These are phyloP conservation scores for Zymoseptoria pseudotritici DNA, from an alignment of 2,329 filamentous ascomycete species.

Conservation along the genomic window DNA sequence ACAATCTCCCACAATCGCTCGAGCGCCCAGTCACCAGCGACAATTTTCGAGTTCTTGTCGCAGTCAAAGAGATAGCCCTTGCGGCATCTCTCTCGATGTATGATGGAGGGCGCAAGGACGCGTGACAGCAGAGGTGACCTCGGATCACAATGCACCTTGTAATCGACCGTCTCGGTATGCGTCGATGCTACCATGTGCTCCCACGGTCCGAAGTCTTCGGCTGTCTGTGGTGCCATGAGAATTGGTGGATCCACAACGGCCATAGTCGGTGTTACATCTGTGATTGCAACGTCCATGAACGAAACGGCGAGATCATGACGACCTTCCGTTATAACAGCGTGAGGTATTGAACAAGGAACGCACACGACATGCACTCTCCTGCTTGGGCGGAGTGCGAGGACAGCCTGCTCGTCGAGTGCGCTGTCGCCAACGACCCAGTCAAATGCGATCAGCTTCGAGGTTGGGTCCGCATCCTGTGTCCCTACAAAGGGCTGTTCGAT, in stretches of 20 bases:
- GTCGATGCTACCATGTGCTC: conserved; percentile 5
- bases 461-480: conserved; percentile 37
- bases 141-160: conserved; percentile 7
- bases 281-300: conserved; percentile 17
- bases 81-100: conserved; percentile 47
- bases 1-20: conserved; percentile 73
- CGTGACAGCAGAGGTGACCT: conserved; percentile 16
- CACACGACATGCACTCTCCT: conserved; percentile 45
- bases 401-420: conserved; percentile 41
- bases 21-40: conserved; percentile 66
- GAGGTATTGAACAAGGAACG: conserved; percentile 35
- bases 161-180: conserved; percentile 2
- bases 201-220: conserved; percentile 25
- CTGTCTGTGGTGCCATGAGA: conserved; percentile 10
- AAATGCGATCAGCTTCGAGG: conserved; percentile 49
- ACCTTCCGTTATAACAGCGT: conserved; percentile 36
- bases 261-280: conserved; percentile 13
- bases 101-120: conserved; percentile 24
- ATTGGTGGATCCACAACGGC: conserved; percentile 6
- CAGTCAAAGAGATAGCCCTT: conserved; percentile 54
- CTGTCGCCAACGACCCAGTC: conserved; percentile 49
- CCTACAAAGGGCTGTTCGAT: conserved; percentile 41
- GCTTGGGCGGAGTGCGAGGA: conserved; percentile 47
- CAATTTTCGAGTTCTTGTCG: conserved; percentile 57
- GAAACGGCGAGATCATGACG: conserved; percentile 34